These are phyloP conservation scores for Rhodomyrtus tomentosa DNA, from an alignment of 345 rosid species.

Conservation along the genomic window DNA sequence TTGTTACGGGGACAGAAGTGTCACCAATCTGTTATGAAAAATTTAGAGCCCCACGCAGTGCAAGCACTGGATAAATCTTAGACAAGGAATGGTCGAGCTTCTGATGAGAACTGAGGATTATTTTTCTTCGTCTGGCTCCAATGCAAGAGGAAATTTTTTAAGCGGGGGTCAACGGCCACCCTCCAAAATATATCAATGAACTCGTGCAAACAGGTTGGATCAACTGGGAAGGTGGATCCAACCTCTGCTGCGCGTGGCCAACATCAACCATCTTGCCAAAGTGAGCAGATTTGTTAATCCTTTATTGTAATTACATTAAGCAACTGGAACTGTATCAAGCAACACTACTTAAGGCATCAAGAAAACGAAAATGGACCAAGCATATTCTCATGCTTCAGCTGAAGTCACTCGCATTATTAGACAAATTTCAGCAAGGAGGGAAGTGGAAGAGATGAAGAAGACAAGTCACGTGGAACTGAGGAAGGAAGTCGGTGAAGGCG, in stretches of 20 bases:
- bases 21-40: background rate
- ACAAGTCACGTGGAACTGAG: background rate
- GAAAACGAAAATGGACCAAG: no score
- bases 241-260: no score
- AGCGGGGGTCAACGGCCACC: background rate
- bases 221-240: background rate
- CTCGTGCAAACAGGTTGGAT: background rate
- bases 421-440: no score
- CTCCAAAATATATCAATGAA: background rate
- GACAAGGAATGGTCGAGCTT: background rate
- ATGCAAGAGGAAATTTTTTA: background rate
- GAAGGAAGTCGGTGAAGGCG: background rate
- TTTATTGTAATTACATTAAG: no score
- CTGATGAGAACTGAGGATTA: background rate
- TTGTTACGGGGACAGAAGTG: no score
- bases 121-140: background rate
- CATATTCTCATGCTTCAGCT: no score
- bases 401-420: no score
- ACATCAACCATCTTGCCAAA: no score
- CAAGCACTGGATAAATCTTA: background rate
- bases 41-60: background rate
- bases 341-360: no score
- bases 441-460: no score
- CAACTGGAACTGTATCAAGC: no score
- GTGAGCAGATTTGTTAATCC: no score